Evolutionary conservation across 2,329 filamentous ascomycete species (phyloP), one percentile per base, ranked within the genome.

Genomic region (Cladosporium sp.): DNA sequence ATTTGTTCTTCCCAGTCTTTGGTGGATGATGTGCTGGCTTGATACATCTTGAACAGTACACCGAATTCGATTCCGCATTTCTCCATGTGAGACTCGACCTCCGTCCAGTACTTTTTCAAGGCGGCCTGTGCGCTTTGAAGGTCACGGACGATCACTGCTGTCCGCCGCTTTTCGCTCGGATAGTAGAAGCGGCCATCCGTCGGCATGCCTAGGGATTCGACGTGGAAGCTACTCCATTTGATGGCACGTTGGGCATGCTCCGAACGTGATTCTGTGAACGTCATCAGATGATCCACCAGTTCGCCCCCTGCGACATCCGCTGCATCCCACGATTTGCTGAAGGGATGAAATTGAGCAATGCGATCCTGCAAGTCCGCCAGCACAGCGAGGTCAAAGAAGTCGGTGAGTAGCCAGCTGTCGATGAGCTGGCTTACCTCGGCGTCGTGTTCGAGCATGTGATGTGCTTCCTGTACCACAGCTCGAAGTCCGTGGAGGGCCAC

Each of bases 61-160:
- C n/a, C n/a, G n/a, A n/a, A n/a, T n/a, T n/a, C n/a, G n/a, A n/a
- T n/a, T n/a, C n/a, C n/a, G n/a, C n/a, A n/a, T n/a, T n/a, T n/a
- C n/a, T n/a, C n/a, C n/a, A n/a, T n/a, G n/a, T n/a, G n/a, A n/a
- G n/a, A n/a, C 10, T 28, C 28, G 4, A 73, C 21, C 39, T 66
- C 70, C 1, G 59, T 65, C 84, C 83, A 86, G 65, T 85, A 82
- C 0, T 56, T 64, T 68, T 86, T 84, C 5, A 87, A 75, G 28
- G 79, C 76, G 0, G 49, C 28, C 72, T 88, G 85, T 0, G 85
- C 83, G 1, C 54, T 67, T 11, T 79, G 78, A 72, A 87, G 77
- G 0, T 72, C 71, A 5, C 80, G 76, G 0, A 81, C 76, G 21
- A 78, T 86, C 14, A 80, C 78, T 62, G 77, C 78, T 1, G 76